A percentile compares a stretch with the other conserved stretches of the same genome.
Evolutionary conservation across 78 protist species (phyloP).

Genomic region (Polysphondylium violaceum): DNA sequence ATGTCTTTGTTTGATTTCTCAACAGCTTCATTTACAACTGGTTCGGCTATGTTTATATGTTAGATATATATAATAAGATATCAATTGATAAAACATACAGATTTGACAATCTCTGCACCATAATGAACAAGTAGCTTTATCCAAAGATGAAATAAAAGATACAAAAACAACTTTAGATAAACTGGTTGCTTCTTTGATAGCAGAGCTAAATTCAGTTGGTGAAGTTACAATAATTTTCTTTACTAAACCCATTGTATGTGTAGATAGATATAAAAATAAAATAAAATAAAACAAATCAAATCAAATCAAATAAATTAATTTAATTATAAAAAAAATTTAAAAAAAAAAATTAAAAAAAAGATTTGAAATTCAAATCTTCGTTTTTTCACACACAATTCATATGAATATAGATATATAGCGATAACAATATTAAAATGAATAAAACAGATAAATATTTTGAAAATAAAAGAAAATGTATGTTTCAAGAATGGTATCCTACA

Average conservation of each 20-base stretch:
- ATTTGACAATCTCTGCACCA: slow-evolving; percentile 72
- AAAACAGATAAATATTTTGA: slow-evolving; percentile 11
- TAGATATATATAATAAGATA: neutral
- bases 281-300: no score
- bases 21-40: slow-evolving; percentile 35
- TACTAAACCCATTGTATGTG: neutral
- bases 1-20: neutral
- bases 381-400: no score
- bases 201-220: slow-evolving; percentile 8
- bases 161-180: slow-evolving; percentile 25
- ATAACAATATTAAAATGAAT: no score
- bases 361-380: no score
- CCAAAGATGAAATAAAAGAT: slow-evolving; percentile 29
- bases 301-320: no score
- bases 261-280: no score
- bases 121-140: slow-evolving; percentile 13
- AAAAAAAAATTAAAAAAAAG: no score
- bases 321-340: no score
- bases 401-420: no score
- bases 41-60: slow-evolving; percentile 42
- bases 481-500: slow-evolving; percentile 29
- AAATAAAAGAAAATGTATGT: slow-evolving; percentile 31
- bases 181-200: slow-evolving; percentile 10
- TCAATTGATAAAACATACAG: slow-evolving; percentile 16
- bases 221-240: slow-evolving; percentile 24